phyloP scores from a whole-genome alignment of 192 early-diverging fungal genomes.

The Rhizophagus sp. region DNA sequence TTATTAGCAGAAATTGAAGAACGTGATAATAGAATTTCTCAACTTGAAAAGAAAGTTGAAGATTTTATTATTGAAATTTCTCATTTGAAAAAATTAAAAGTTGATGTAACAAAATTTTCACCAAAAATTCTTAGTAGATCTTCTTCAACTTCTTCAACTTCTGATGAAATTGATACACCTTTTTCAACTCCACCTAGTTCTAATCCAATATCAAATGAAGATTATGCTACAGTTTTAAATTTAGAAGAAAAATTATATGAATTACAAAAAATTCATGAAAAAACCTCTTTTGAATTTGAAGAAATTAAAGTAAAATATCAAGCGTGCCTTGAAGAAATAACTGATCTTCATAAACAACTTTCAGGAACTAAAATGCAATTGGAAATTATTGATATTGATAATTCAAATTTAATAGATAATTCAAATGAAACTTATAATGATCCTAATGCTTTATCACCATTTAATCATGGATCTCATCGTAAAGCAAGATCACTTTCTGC shows the following conservation, averaged over 20 bases:
- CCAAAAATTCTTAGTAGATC: not conserved
- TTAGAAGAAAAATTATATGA: conserved; percentile 23
- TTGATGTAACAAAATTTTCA: not conserved
- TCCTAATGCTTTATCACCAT: not conserved
- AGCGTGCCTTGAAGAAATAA: conserved; percentile 20
- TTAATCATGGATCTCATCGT: not conserved
- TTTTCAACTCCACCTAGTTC: conserved; percentile 25
- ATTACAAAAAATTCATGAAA: conserved; percentile 21
- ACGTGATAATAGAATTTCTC: conserved; percentile 18
- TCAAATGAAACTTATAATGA: not conserved
- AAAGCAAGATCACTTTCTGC: conserved; percentile 29
- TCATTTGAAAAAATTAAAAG: conserved; percentile 16
- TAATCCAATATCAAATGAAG: not conserved
- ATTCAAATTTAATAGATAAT: not conserved
- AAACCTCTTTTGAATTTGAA: not conserved
- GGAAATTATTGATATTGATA: not conserved
- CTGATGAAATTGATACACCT: conserved; percentile 8
- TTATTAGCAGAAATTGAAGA: conserved; percentile 20
- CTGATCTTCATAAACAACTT: conserved; percentile 10
- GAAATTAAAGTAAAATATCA: conserved; percentile 25
- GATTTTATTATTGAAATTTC: conserved; percentile 5
- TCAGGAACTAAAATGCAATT: not conserved
- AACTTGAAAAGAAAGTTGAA: conserved; percentile 29
- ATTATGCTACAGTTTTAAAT: conserved; percentile 3
- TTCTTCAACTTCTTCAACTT: conserved; percentile 15